Conservation (phyloP, 805 yeast species). For the Metschnikowia kunwiensis region DNA sequence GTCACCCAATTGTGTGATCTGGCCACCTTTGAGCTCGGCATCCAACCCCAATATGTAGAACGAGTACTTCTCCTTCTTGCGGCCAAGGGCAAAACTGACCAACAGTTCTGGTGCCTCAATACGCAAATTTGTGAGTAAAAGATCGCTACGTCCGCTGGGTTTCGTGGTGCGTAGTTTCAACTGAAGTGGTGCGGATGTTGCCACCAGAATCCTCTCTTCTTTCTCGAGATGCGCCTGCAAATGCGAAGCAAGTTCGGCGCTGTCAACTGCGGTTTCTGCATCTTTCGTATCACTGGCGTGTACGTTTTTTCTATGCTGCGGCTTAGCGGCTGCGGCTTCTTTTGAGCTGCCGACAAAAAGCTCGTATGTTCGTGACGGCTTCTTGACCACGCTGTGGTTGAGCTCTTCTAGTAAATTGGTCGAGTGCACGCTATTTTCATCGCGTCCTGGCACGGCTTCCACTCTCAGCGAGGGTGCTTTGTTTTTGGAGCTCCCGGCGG, state of each 20-base stretch:
- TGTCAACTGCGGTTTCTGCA: no score
- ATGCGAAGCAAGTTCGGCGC: no score
- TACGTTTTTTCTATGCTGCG: no score
- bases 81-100: neutral
- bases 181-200: constrained; percentile 39
- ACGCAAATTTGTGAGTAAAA: constrained; percentile 46
- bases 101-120: constrained; percentile 46
- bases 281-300: no score
- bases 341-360: no score
- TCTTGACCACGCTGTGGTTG: constrained; percentile 3
- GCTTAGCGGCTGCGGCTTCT: no score
- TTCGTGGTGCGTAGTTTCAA: constrained; percentile 46
- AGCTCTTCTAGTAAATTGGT: constrained; percentile 13
- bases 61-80: constrained; percentile 12
- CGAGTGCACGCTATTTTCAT: neutral
- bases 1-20: constrained; percentile 21
- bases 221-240: no score
- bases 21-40: constrained; percentile 29
- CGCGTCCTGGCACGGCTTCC: neutral
- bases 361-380: constrained; percentile 1
- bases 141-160: constrained; percentile 46
- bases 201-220: constrained; percentile 13
- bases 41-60: constrained; percentile 24
- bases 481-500: neutral
- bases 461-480: neutral